Conservation (phyloP, 495 filamentous ascomycete genomes). For the Penicilliopsis zonata region DNA sequence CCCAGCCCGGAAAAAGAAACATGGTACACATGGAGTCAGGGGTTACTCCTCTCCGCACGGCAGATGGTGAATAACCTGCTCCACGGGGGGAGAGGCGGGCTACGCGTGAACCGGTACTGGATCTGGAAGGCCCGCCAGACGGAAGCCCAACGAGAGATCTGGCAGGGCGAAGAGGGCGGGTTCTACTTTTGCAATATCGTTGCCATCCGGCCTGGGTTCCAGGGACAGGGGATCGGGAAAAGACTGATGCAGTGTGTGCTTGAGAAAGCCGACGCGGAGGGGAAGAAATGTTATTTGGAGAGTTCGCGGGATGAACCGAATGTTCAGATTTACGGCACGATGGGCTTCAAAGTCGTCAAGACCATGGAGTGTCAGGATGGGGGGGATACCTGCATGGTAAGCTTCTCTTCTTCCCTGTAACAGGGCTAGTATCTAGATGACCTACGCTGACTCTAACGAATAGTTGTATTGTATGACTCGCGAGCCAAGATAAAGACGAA, state of each 20-base stretch:
- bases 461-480: conserved; percentile 25
- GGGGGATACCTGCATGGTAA: conserved; percentile 27
- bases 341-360: conserved; percentile 49
- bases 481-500: conserved; percentile 12
- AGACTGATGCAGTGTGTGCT: conserved; percentile 44
- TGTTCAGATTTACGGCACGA: conserved; percentile 49
- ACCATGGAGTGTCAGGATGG: conserved; percentile 50
- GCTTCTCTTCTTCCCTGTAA: conserved; percentile 4
- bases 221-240: conserved; percentile 46
- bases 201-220: conserved; percentile 45
- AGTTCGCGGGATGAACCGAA: conserved; percentile 49
- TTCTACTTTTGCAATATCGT: conserved; percentile 63
- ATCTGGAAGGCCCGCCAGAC: conserved; percentile 53
- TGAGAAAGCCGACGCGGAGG: conserved; percentile 42
- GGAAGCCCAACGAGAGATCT: conserved; percentile 42
- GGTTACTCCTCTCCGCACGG: conserved; percentile 41
- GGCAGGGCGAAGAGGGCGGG: conserved; percentile 45
- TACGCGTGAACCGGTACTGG: conserved; percentile 49
- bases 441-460: background rate
- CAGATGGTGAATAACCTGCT: conserved; percentile 46
- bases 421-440: background rate
- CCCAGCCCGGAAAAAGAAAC: conserved; percentile 32
- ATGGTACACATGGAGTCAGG: conserved; percentile 42
- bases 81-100: conserved; percentile 43
- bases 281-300: conserved; percentile 49